These are phyloP conservation scores for Aurifilum marmelostoma DNA, from an alignment of 2,329 filamentous ascomycete species.

Conservation along the genomic window DNA sequence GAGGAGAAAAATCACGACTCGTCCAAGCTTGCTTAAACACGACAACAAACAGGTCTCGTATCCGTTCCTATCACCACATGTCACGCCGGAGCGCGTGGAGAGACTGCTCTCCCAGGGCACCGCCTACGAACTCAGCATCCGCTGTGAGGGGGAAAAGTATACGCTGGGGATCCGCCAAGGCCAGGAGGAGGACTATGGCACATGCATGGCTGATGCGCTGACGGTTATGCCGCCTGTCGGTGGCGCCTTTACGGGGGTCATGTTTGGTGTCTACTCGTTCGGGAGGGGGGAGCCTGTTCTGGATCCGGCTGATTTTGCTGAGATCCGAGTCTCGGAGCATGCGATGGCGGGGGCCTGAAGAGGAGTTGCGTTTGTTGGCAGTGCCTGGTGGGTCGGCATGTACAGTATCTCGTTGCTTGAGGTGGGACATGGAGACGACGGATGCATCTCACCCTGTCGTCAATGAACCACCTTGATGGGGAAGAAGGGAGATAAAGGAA, in stretches of 20 bases:
- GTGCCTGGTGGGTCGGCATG: background rate
- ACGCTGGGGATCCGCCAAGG: background rate
- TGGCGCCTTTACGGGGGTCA: slow-evolving; percentile 37
- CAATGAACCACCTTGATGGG: background rate
- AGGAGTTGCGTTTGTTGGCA: background rate
- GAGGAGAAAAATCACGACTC: background rate
- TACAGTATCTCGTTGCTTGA: background rate
- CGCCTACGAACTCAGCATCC: slow-evolving; percentile 9
- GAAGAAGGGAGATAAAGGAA: background rate
- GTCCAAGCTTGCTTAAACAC: background rate
- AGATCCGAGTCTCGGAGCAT: slow-evolving; percentile 29
- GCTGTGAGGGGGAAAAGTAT: slow-evolving; percentile 16
- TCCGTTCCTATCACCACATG: slow-evolving; percentile 14
- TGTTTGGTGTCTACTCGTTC: slow-evolving; percentile 39
- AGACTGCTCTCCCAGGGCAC: background rate
- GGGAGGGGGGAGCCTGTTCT: slow-evolving; percentile 38
- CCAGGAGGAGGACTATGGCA: background rate
- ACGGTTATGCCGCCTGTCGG: slow-evolving; percentile 38
- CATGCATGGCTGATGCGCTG: slow-evolving; percentile 30
- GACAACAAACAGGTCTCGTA: slow-evolving; percentile 16
- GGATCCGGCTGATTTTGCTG: slow-evolving; percentile 38
- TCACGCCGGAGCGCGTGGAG: slow-evolving; percentile 9
- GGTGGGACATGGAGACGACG: background rate
- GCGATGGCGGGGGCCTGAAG: background rate
- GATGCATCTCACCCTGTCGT: background rate